Base-by-base conservation (phyloP, 192 early-diverging fungal species). In the Coemansia sp. region DNA sequence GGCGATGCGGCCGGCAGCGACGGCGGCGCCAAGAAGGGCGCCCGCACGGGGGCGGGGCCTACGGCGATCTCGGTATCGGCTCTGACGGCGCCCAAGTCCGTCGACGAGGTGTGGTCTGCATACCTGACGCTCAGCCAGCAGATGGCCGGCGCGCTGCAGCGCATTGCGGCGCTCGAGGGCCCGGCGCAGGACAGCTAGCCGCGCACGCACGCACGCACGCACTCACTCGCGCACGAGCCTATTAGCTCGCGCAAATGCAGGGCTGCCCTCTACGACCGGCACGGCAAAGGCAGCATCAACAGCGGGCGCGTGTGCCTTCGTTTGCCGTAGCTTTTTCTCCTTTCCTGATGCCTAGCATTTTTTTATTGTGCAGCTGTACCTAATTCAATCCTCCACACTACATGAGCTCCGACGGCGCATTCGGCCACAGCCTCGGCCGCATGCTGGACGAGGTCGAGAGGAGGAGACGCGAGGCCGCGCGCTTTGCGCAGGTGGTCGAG, bases 81-180 rank as follows among this genome's bases (percentile, higher is more conserved):
- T 2, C 45, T 72, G 22, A 72, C 69, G 0, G 62, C 69, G 6
- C 69, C 69, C 9, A 47, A 17, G 9, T 53, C 61, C 9, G 29
- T 61, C 14, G 63, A 65, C 17, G 69, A 72, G 9, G 58, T 72
- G 39, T 72, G 69, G 69, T 20, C 69, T 2, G 62, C 63, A 9
- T 72, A 58, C 30, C 28, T 72, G 44, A 17, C 55, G 27, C 70
- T 73, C 46, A 54, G 41, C 33, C 58, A 73, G 54, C 57, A 65
- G 50, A 29, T 73, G 5, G 62, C 70, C 23, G 53, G 45, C 32
- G 58, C 59, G 11, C 26, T 44, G 15, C 50, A 66, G 34, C 48
- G 70, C 24, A 61, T 73, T 9, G 39, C 41, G 5, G 29, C 34
- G 7, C 50, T 73, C 11, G 70, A 73, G 41, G 46, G 34, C 34